phyloP scores from a whole-genome alignment of 805 yeast species.

The Saccharomycopsis sp. region DNA sequence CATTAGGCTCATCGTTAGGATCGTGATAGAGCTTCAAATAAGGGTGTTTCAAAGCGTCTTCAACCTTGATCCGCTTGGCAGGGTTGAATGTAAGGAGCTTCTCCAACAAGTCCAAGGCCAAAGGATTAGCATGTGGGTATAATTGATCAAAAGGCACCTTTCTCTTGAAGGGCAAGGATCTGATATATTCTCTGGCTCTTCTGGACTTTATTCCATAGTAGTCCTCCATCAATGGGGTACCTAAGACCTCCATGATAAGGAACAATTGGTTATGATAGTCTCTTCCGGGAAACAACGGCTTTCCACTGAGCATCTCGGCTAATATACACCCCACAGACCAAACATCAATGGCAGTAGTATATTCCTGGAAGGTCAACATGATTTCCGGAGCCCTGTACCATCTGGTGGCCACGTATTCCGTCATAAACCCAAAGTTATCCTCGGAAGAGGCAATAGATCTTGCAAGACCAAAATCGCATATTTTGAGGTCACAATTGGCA shows the following conservation, averaged over 20 bases:
- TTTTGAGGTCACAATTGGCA: slow-evolving; percentile 65
- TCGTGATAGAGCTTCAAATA: slow-evolving; percentile 63
- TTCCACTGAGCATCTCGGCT: slow-evolving; percentile 57
- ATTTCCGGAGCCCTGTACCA: slow-evolving; percentile 86
- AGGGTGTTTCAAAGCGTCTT: slow-evolving; percentile 69
- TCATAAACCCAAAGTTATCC: slow-evolving; percentile 48
- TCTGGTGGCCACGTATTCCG: slow-evolving; percentile 79
- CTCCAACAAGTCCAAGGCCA: slow-evolving; percentile 56
- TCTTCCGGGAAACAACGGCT: slow-evolving; percentile 69
- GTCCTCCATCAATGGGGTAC: slow-evolving; percentile 71
- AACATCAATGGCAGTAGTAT: slow-evolving; percentile 69
- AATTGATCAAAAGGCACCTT: slow-evolving; percentile 46
- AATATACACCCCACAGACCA: slow-evolving; percentile 80
- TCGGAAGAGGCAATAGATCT: slow-evolving; percentile 47
- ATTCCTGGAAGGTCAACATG: slow-evolving; percentile 66
- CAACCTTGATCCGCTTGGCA: slow-evolving; percentile 64
- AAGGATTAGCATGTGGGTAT: slow-evolving; percentile 42
- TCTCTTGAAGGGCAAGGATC: slow-evolving; percentile 56
- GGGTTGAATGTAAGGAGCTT: slow-evolving; percentile 71
- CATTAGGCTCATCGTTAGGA: slow-evolving; percentile 62
- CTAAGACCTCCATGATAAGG: slow-evolving; percentile 60
- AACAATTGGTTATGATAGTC: slow-evolving; percentile 65
- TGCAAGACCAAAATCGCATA: slow-evolving; percentile 76
- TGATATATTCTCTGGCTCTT: slow-evolving; percentile 71
- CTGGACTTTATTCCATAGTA: slow-evolving; percentile 65